Base-by-base conservation (phyloP, 345 rosid species). In the Eucalyptus guilfoylei region DNA sequence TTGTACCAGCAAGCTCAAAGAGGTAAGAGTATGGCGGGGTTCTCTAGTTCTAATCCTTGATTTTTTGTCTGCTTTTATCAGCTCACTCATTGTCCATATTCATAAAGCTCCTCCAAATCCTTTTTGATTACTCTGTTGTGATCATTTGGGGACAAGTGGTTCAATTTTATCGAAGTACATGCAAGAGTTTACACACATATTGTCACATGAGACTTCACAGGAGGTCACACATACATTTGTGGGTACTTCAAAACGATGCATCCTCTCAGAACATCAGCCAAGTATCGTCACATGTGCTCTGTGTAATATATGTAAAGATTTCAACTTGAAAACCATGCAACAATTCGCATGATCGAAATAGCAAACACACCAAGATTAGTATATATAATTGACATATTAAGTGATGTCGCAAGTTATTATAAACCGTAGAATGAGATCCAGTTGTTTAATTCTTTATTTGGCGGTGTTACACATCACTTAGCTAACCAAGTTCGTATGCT, bases 1-100 rank as follows among this genome's bases (percentile, higher is more conserved):
- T 69, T 95, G 92, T 86, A 89, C 96, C 88, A 92, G 88, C 91
- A 96, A 93, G 94, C 94, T 94, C 92, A 93, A 92, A 91, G 93
- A 91, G 95, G 96, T 91, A 86, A 60, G 42, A 10, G 87, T 23
- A 21, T 37, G 87, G 54, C 15, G 21, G 47, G 15, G 15, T 11
- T 76, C 9, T 76, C 47, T 76, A 76, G 85, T 40, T 76, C 47
- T 76, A 40, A 40, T 76, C 47, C 47, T 76, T 72, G 17, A n/a
- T 9, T 67, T 15, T 23, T 19, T 12, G 24, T 76, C 85, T 24
- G 85, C 28, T 76, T 37, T 76, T 2, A 40, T 40, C 47, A 40
- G 47, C 1, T 11, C 85, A 76, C 30, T 21, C 28, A 40, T 40
- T 37, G 47, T 76, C 42, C 30, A 44, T 76, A 21, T 76, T 21